phyloP scores from a whole-genome alignment of 2,329 filamentous ascomycete genomes.

The Fusarium citri region DNA sequence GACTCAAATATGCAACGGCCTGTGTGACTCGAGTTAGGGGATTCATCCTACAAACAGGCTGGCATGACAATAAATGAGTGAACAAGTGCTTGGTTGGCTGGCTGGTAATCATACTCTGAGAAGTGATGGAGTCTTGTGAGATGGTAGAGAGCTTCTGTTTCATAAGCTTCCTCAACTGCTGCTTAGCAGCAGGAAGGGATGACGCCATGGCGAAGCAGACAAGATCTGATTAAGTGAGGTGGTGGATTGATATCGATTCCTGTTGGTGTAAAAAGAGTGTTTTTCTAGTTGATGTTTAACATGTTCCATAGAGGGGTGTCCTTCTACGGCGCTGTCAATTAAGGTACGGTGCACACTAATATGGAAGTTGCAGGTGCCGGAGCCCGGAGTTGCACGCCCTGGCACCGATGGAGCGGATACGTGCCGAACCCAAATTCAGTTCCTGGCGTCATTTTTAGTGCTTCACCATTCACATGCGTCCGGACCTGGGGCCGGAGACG shows the following conservation, averaged over 20 bases:
- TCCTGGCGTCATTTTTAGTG: slow-evolving; percentile 27
- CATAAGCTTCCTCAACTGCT: slow-evolving; percentile 77
- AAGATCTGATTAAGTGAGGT: slow-evolving; percentile 12
- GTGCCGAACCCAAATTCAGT: slow-evolving; percentile 24
- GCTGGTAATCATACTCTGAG: slow-evolving; percentile 73
- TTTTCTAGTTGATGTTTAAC: slow-evolving; percentile 15
- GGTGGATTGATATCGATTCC: slow-evolving; percentile 18
- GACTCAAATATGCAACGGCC: slow-evolving; percentile 73
- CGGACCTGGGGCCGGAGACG: slow-evolving; percentile 11
- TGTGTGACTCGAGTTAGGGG: slow-evolving; percentile 53
- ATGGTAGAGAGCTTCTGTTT: slow-evolving; percentile 73
- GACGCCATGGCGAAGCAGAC: slow-evolving; percentile 60
- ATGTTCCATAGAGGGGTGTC: slow-evolving; percentile 5
- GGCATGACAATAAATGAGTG: slow-evolving; percentile 7
- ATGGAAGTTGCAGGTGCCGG: slow-evolving; percentile 2
- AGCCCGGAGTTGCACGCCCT: slow-evolving; percentile 20
- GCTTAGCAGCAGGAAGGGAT: slow-evolving; percentile 74
- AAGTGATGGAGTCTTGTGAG: slow-evolving; percentile 68
- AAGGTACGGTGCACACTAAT: slow-evolving; percentile 23
- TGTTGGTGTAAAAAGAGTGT: slow-evolving; percentile 22
- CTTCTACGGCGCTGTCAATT: not conserved
- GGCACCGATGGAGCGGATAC: slow-evolving; percentile 31
- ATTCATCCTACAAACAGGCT: slow-evolving; percentile 7
- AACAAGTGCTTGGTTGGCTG: slow-evolving; percentile 10
- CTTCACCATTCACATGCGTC: slow-evolving; percentile 15